phyloP scores from a whole-genome alignment of 192 early-diverging fungal genomes.

The Rhizoclosmatium globosum region DNA sequence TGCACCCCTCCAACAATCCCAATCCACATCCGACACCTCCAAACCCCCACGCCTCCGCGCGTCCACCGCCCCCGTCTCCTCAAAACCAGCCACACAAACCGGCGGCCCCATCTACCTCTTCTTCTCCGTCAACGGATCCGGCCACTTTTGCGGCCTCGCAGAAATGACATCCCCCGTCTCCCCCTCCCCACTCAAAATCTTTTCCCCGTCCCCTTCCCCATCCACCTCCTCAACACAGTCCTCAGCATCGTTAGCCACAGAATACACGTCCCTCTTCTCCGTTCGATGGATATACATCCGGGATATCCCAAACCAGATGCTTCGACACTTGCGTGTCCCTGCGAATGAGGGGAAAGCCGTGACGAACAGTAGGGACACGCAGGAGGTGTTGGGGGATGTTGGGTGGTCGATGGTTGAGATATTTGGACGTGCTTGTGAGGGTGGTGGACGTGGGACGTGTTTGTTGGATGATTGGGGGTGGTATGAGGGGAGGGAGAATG shows the following conservation, averaged over 20 bases:
- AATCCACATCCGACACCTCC: background rate
- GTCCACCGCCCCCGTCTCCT: background rate
- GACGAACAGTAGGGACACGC: conserved; percentile 68
- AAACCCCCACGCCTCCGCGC: background rate
- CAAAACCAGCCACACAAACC: background rate
- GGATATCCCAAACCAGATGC: conserved; percentile 60
- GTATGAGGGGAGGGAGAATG: background rate
- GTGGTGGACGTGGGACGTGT: conserved; percentile 7
- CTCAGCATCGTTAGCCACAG: too few relatives aligned
- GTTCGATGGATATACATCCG: conserved; percentile 64
- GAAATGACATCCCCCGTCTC: conserved; percentile 54
- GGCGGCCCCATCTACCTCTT: conserved; percentile 56
- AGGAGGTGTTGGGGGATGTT: conserved; percentile 54
- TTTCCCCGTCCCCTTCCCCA: too few relatives aligned
- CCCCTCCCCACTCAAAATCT: background rate
- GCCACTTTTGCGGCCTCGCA: conserved; percentile 67
- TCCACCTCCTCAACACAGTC: too few relatives aligned
- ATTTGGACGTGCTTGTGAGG: conserved; percentile 32
- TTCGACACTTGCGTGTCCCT: conserved; percentile 55
- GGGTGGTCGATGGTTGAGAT: conserved; percentile 61
- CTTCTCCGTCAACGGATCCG: conserved; percentile 62
- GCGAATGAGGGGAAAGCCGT: conserved; percentile 66
- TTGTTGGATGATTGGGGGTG: conserved; percentile 38
- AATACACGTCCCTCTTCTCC: too few relatives aligned
- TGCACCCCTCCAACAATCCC: background rate